These are phyloP conservation scores for Ilex paraguariensis DNA, from an alignment of 305 asterid species.

Conservation along the genomic window DNA sequence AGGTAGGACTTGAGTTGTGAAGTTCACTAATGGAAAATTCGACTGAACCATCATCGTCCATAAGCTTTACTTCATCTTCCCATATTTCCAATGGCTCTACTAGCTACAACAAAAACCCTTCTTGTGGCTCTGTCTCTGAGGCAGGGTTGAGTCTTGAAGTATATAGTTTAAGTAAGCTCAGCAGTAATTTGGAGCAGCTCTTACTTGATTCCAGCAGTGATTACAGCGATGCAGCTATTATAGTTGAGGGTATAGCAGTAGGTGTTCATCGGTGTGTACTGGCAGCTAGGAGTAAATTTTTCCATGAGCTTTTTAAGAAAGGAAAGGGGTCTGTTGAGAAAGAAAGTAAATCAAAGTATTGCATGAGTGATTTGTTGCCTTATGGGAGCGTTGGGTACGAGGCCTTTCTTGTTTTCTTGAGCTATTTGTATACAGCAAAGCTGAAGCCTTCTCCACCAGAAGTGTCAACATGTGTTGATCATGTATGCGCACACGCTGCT, in stretches of 20 bases:
- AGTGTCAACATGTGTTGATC: slow-evolving; percentile 56
- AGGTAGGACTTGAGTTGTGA: slow-evolving; percentile 12
- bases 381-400: slow-evolving; percentile 59
- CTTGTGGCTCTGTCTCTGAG: slow-evolving; percentile 22
- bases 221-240: slow-evolving; percentile 48
- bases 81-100: slow-evolving; percentile 43
- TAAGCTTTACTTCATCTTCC: slow-evolving; percentile 52
- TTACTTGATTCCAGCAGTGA: slow-evolving; percentile 29
- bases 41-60: slow-evolving; percentile 56
- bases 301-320: slow-evolving; percentile 32
- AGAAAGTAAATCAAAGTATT: slow-evolving; percentile 39
- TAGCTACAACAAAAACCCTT: slow-evolving; percentile 13
- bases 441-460: slow-evolving; percentile 48
- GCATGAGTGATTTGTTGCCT: slow-evolving; percentile 45
- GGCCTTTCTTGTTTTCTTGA: slow-evolving; percentile 46
- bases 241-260: slow-evolving; percentile 41
- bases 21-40: slow-evolving; percentile 40
- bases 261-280: slow-evolving; percentile 59
- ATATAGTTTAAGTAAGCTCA: slow-evolving; percentile 46
- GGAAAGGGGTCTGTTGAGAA: slow-evolving; percentile 28
- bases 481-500: slow-evolving; percentile 44
- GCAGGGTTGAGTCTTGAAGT: slow-evolving; percentile 31
- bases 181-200: slow-evolving; percentile 41
- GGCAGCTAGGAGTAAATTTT: slow-evolving; percentile 54
- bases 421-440: slow-evolving; percentile 60